Evolutionary conservation across 1,284 basidiomycete genomes (phyloP).

Genomic region (Farysia itapuensis): DNA sequence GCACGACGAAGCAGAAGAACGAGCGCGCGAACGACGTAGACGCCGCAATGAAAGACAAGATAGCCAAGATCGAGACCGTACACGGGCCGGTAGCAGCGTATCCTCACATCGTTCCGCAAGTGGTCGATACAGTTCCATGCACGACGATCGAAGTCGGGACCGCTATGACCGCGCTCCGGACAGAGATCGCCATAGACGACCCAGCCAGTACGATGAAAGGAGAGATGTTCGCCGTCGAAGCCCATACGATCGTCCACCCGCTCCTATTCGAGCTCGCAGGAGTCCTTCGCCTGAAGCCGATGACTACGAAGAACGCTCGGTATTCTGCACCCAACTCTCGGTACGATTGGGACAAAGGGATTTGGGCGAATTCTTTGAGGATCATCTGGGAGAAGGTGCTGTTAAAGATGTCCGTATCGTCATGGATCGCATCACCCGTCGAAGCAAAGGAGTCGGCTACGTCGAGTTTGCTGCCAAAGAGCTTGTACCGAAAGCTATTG

Average conservation of each 20-base stretch:
- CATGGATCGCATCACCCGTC: slow-evolving; percentile 84
- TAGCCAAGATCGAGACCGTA: slow-evolving; percentile 23
- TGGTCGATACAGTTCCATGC: slow-evolving; percentile 28
- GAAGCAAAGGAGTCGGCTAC: slow-evolving; percentile 95
- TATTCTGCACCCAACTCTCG: slow-evolving; percentile 96
- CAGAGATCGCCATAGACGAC: slow-evolving; percentile 8
- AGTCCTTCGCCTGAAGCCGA: slow-evolving; percentile 49
- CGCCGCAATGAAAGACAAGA: slow-evolving; percentile 30
- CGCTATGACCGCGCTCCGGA: slow-evolving; percentile 7
- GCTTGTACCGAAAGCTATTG: slow-evolving; percentile 84
- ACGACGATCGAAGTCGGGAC: slow-evolving; percentile 20
- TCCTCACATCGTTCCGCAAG: slow-evolving; percentile 14
- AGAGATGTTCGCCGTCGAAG: slow-evolving; percentile 13
- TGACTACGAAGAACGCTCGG: slow-evolving; percentile 80
- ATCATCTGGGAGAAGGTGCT: slow-evolving; percentile 81
- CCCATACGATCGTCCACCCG: slow-evolving; percentile 19
- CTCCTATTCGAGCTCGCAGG: slow-evolving; percentile 26
- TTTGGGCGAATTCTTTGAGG: slow-evolving; percentile 97
- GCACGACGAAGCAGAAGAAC: slow-evolving; percentile 59
- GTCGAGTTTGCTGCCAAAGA: slow-evolving; percentile 91
- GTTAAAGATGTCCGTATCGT: slow-evolving; percentile 95
- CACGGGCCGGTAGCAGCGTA: slow-evolving; percentile 1
- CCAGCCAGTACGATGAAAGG: slow-evolving; percentile 18
- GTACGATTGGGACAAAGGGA: slow-evolving; percentile 91
- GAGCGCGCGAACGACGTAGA: slow-evolving; percentile 53